Evolutionary conservation across 192 early-diverging fungal genomes (phyloP).

Genomic region (Thamnidium elegans): DNA sequence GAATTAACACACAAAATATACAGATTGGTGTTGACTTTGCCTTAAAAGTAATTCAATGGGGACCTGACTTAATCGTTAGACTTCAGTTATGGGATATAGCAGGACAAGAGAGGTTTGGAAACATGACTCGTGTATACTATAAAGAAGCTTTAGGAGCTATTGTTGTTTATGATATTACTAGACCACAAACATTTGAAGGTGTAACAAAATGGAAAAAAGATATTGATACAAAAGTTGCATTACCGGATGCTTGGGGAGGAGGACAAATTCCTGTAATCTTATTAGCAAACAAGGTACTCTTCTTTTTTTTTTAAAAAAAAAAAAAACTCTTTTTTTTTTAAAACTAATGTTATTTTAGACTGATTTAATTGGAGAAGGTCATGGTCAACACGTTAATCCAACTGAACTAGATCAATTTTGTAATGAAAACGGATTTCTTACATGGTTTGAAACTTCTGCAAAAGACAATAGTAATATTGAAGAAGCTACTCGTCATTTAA

Average conservation of each 20-base stretch:
- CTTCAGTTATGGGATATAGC: conserved; percentile 66
- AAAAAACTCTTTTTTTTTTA: not conserved
- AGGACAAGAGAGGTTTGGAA: conserved; percentile 59
- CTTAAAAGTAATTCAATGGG: conserved; percentile 55
- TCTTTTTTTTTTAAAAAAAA: not conserved
- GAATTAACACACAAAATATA: not conserved
- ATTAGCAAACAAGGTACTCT: conserved; percentile 56
- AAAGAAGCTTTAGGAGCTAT: conserved; percentile 58
- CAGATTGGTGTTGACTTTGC: conserved; percentile 68
- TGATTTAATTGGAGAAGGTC: conserved; percentile 39
- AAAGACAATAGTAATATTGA: conserved; percentile 62
- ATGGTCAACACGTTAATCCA: conserved; percentile 28
- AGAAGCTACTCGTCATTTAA: conserved; percentile 51
- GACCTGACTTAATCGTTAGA: conserved; percentile 50
- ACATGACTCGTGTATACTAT: conserved; percentile 59
- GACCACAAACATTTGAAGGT: conserved; percentile 54
- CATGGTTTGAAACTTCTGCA: conserved; percentile 63
- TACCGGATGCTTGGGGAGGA: conserved; percentile 48
- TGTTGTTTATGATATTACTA: conserved; percentile 57
- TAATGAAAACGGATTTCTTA: conserved; percentile 47
- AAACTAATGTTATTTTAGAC: conserved; percentile 35
- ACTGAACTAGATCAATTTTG: conserved; percentile 51
- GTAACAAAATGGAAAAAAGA: conserved; percentile 57
- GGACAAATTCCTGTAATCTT: conserved; percentile 53
- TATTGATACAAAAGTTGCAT: conserved; percentile 54